These are phyloP conservation scores for Penicillium sp. DNA, from an alignment of 2,329 filamentous ascomycete genomes.

Conservation along the genomic window DNA sequence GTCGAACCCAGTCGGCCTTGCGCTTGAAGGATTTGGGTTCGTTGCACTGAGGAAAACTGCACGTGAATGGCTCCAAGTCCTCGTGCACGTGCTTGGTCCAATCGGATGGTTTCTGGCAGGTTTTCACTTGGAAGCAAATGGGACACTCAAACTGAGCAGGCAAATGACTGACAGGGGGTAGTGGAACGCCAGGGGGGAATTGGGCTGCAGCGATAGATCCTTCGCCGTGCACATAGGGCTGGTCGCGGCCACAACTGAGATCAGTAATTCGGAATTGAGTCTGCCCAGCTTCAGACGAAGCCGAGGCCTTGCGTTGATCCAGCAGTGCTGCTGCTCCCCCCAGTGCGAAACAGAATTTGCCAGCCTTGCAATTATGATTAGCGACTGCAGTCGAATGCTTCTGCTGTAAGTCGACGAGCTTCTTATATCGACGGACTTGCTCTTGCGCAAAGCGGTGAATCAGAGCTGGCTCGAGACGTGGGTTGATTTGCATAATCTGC, in stretches of 20 bases:
- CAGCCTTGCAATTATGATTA: constrained; percentile 58
- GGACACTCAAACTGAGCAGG: constrained; percentile 89
- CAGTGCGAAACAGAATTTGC: constrained; percentile 61
- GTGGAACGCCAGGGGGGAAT: constrained; percentile 76
- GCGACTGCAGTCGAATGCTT: constrained; percentile 65
- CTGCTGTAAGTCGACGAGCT: constrained; percentile 65
- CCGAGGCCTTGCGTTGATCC: constrained; percentile 52
- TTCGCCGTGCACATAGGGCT: constrained; percentile 64
- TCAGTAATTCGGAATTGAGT: constrained; percentile 56
- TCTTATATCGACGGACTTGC: constrained; percentile 75
- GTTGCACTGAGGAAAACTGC: constrained; percentile 77
- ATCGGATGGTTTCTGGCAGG: constrained; percentile 85
- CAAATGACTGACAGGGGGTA: constrained; percentile 71
- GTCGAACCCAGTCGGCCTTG: constrained; percentile 92
- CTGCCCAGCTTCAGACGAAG: constrained; percentile 57
- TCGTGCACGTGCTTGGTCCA: constrained; percentile 97
- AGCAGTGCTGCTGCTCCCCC: constrained; percentile 65
- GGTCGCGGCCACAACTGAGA: constrained; percentile 60
- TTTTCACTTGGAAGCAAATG: constrained; percentile 80
- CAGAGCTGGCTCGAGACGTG: constrained; percentile 64
- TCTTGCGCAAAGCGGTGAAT: constrained; percentile 80
- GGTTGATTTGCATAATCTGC: constrained; percentile 71
- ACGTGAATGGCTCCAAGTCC: constrained; percentile 89
- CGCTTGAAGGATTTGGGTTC: constrained; percentile 91
- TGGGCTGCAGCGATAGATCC: constrained; percentile 67